Evolutionary conservation across 2,329 filamentous ascomycete genomes (phyloP).

Genomic region (Aureobasidium sp.): DNA sequence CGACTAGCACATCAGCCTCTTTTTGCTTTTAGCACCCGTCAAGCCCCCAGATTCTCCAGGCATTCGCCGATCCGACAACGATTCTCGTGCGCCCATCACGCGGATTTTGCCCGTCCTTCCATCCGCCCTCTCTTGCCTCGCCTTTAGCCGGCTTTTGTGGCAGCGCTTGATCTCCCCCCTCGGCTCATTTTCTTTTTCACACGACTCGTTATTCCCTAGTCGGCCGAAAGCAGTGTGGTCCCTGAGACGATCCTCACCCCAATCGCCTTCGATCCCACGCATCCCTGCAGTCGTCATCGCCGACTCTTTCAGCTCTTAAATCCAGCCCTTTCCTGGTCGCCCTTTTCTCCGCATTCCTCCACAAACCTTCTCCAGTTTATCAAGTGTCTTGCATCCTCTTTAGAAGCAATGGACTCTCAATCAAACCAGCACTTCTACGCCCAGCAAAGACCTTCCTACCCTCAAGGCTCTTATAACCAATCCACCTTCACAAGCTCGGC

Average conservation of each 20-base stretch:
- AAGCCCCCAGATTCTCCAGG: slow-evolving; percentile 14
- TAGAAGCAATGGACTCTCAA: slow-evolving; percentile 14
- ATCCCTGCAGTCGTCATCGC: slow-evolving; percentile 10
- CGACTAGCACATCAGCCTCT: slow-evolving; percentile 2
- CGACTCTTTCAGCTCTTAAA: slow-evolving; percentile 8
- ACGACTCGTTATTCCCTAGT: slow-evolving; percentile 11
- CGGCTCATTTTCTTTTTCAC: slow-evolving; percentile 6
- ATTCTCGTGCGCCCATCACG: slow-evolving; percentile 7
- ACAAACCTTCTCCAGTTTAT: slow-evolving; percentile 15
- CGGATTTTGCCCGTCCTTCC: slow-evolving; percentile 6
- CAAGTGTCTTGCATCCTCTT: not conserved
- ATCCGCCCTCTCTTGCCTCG: not conserved
- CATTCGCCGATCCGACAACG: slow-evolving; percentile 1
- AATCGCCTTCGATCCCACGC: not conserved
- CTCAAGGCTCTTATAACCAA: slow-evolving; percentile 27
- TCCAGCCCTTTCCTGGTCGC: slow-evolving; percentile 1
- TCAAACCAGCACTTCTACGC: slow-evolving; percentile 13
- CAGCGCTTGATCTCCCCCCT: slow-evolving; percentile 5
- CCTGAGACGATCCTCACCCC: slow-evolving; percentile 1
- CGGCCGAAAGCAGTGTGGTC: slow-evolving; percentile 3
- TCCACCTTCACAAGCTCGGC: slow-evolving; percentile 37
- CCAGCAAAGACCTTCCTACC: slow-evolving; percentile 29
- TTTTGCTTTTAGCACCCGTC: slow-evolving; percentile 6
- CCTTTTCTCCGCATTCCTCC: slow-evolving; percentile 15
- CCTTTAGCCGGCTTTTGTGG: not conserved